Evolutionary conservation across 768 basidiomycete species (phyloP).

Genomic region (Podaxis rugospora): DNA sequence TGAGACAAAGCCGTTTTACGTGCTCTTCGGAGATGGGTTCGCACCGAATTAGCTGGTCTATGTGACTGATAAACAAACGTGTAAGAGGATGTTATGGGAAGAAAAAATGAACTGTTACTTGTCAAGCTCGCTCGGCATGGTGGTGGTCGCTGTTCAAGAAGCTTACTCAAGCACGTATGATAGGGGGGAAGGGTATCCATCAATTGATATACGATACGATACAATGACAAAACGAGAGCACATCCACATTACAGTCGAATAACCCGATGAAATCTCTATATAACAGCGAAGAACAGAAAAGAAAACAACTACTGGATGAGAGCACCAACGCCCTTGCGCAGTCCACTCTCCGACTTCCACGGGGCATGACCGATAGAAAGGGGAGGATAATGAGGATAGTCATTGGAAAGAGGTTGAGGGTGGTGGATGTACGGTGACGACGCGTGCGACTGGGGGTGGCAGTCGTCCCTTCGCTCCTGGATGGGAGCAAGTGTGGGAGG

Average conservation of each 20-base stretch:
- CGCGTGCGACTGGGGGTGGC: constrained; percentile 25
- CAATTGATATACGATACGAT: constrained; percentile 13
- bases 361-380: constrained; percentile 33
- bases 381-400: constrained; percentile 38
- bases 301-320: constrained; percentile 27
- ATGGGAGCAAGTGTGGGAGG: constrained; percentile 56
- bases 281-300: not conserved
- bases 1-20: constrained; percentile 92
- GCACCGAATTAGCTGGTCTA: constrained; percentile 89
- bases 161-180: constrained; percentile 2
- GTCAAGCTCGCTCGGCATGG: constrained; percentile 55
- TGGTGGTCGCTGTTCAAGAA: constrained; percentile 7
- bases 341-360: constrained; percentile 43
- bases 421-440: constrained; percentile 37
- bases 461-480: constrained; percentile 36
- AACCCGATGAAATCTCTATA: constrained; percentile 6
- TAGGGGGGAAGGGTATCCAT: constrained; percentile 6
- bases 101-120: constrained; percentile 24
- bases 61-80: constrained; percentile 57
- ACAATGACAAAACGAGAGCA: constrained; percentile 10
- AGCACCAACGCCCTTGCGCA: constrained; percentile 39
- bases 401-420: constrained; percentile 30
- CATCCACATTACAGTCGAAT: constrained; percentile 6
- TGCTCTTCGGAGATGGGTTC: constrained; percentile 95
- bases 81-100: not conserved